Percentiles rank a stretch among this genome's conserved stretches.
Evolutionary conservation across 768 basidiomycete genomes (phyloP).

Genomic region (Amanita jacksonii): DNA sequence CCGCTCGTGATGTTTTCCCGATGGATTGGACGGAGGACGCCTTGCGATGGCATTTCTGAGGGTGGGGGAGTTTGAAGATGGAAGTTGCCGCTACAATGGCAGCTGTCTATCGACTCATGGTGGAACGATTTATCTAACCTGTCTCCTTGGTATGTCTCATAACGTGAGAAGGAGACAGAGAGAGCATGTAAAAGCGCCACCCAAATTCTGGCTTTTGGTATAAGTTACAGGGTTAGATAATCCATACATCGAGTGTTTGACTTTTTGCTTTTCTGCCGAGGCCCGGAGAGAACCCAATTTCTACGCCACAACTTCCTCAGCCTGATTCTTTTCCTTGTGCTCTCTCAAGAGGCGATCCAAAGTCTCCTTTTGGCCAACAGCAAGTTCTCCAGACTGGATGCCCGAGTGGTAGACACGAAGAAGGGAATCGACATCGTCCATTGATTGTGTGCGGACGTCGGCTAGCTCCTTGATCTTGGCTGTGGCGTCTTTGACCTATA

Average conservation of each 20-base stretch:
- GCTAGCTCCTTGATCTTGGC: conserved; percentile 99
- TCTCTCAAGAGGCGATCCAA: conserved; percentile 78
- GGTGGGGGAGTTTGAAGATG: no score
- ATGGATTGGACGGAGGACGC: no score
- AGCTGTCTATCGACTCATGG: no score
- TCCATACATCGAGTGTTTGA: not conserved
- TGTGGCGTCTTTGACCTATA: conserved; percentile 92
- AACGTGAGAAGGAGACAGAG: no score
- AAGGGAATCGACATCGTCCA: conserved; percentile 98
- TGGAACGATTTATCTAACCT: not conserved
- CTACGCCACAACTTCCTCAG: conserved; percentile 9
- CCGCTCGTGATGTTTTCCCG: no score
- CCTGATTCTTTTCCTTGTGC: conserved; percentile 41
- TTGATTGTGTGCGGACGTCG: conserved; percentile 94
- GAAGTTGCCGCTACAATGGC: no score
- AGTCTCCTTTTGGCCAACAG: conserved; percentile 88
- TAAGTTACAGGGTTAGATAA: conserved; percentile 6
- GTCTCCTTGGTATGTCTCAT: not conserved
- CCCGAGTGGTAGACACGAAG: conserved; percentile 94
- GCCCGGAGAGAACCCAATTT: not conserved
- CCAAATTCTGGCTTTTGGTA: not conserved
- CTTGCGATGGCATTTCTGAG: no score
- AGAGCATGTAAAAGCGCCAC: no score
- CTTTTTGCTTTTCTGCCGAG: not conserved
- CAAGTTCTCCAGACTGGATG: conserved; percentile 85